phyloP scores from a whole-genome alignment of 306 rosid species.

The Arachis stenosperma region DNA sequence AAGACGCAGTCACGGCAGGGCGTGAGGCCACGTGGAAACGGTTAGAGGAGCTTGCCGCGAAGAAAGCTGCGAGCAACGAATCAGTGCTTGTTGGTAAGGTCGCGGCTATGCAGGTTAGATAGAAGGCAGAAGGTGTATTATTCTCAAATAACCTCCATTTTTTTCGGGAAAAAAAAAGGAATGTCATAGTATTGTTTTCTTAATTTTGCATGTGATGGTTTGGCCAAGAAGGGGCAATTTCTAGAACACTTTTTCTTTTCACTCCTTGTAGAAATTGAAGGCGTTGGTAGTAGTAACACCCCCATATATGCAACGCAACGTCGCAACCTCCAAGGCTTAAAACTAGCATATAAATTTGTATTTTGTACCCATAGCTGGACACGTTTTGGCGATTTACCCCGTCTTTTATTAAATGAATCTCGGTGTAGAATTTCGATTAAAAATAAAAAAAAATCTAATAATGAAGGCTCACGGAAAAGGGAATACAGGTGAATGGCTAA shows the following conservation, averaged over 20 bases:
- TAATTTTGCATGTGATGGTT: conserved; percentile 35
- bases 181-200: conserved; percentile 41
- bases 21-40: conserved; percentile 76
- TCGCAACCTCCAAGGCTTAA: conserved; percentile 24
- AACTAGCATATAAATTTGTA: conserved; percentile 26
- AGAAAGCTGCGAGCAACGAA: conserved; percentile 57
- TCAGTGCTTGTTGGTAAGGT: conserved; percentile 45
- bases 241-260: conserved; percentile 38
- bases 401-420: conserved; percentile 8
- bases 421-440: conserved; percentile 3
- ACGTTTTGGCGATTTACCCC: conserved; percentile 23
- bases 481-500: not conserved
- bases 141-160: conserved; percentile 50
- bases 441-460: not conserved
- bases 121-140: conserved; percentile 37
- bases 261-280: conserved; percentile 39
- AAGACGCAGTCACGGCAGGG: conserved; percentile 49
- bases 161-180: not conserved
- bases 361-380: conserved; percentile 25
- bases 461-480: not conserved
- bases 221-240: conserved; percentile 46
- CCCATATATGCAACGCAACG: conserved; percentile 31
- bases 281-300: conserved; percentile 38
- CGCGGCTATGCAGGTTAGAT: conserved; percentile 48
- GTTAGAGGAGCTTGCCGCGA: conserved; percentile 66